Conservation (phyloP, 1,284 basidiomycete genomes). For the Pterula multifida region DNA sequence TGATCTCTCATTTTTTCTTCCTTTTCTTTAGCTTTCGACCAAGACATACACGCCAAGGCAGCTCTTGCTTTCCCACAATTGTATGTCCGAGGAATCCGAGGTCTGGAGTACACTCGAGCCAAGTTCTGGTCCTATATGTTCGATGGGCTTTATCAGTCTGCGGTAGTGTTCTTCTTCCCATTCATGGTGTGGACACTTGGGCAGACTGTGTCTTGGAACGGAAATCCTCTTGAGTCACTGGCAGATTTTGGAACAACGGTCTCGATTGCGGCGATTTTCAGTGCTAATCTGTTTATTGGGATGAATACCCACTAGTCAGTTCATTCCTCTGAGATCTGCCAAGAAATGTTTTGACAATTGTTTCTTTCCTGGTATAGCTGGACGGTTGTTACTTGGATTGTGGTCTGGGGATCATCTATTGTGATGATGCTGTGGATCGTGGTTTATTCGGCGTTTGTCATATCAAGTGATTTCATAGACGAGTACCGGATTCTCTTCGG, state of each 20-base stretch:
- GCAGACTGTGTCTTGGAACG: constrained; percentile 55
- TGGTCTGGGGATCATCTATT: constrained; percentile 69
- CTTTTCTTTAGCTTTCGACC: constrained; percentile 68
- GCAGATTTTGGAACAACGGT: constrained; percentile 91
- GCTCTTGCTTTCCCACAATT: constrained; percentile 89
- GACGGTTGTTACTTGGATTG: constrained; percentile 78
- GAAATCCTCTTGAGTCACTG: constrained; percentile 65
- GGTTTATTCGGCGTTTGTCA: constrained; percentile 65
- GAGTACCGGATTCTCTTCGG: constrained; percentile 70
- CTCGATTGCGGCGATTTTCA: constrained; percentile 75
- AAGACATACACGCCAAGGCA: constrained; percentile 87
- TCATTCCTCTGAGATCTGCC: constrained; percentile 5
- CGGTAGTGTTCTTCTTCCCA: constrained; percentile 84
- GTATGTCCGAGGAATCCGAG: constrained; percentile 86
- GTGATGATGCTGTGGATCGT: constrained; percentile 79
- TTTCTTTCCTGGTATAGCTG: constrained; percentile 36
- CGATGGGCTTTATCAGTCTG: constrained; percentile 90
- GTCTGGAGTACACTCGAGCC: constrained; percentile 82
- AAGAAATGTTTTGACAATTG: neutral
- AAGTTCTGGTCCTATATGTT: constrained; percentile 95
- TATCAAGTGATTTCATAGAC: constrained; percentile 56
- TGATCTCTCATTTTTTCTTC: too few relatives aligned
- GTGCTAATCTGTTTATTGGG: constrained; percentile 83
- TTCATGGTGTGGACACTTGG: constrained; percentile 68
- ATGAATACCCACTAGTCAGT: constrained; percentile 81